These are phyloP conservation scores for Saccharomycopsis amapae DNA, from an alignment of 805 yeast genomes.

Conservation along the genomic window DNA sequence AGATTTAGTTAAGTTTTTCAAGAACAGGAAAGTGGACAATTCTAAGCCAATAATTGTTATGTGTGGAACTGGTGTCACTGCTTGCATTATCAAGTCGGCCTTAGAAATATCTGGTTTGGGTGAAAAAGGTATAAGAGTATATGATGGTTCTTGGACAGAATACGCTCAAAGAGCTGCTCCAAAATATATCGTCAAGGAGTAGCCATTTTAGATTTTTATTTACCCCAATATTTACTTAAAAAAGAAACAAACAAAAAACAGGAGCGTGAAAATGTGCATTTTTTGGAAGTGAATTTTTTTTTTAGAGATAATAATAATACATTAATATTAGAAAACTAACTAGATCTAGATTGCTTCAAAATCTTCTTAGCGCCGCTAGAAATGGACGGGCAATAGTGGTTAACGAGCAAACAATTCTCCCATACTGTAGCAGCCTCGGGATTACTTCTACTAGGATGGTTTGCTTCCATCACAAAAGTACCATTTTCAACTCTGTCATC, in stretches of 20 bases:
- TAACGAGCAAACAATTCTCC: slow-evolving; percentile 74
- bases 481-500: slow-evolving; percentile 88
- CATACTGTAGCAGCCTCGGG: slow-evolving; percentile 85
- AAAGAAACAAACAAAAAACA: too few relatives aligned
- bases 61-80: slow-evolving; percentile 98
- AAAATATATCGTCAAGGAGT: slow-evolving; percentile 6
- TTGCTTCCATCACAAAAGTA: slow-evolving; percentile 54
- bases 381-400: slow-evolving; percentile 81
- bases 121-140: slow-evolving; percentile 44
- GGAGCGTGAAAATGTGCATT: too few relatives aligned
- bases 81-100: slow-evolving; percentile 78
- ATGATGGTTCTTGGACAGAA: slow-evolving; percentile 89
- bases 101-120: slow-evolving; percentile 46
- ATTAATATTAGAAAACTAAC: too few relatives aligned
- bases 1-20: slow-evolving; percentile 42
- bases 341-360: slow-evolving; percentile 30
- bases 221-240: too few relatives aligned
- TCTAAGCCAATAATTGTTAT: slow-evolving; percentile 68
- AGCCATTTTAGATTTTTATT: too few relatives aligned
- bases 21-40: slow-evolving; percentile 31
- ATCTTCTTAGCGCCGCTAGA: slow-evolving; percentile 51
- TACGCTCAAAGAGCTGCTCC: slow-evolving; percentile 55
- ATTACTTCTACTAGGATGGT: slow-evolving; percentile 68
- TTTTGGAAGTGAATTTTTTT: too few relatives aligned
- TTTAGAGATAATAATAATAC: too few relatives aligned